phyloP scores from a whole-genome alignment of 805 yeast genomes.

The Candida khao-thaluensis region DNA sequence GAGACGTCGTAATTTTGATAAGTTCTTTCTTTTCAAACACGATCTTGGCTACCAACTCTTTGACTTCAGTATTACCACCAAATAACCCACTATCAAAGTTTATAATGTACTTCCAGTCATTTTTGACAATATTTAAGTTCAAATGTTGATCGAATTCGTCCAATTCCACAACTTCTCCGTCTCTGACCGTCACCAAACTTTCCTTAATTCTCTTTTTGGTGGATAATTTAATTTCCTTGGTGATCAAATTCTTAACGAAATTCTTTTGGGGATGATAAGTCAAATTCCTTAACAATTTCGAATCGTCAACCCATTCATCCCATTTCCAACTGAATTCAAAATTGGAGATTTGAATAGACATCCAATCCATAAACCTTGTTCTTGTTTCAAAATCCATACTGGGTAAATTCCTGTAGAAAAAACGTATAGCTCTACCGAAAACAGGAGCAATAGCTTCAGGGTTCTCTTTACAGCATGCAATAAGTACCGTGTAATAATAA shows the following conservation, averaged over 20 bases:
- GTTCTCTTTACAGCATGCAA: constrained; percentile 81
- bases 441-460: constrained; percentile 83
- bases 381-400: constrained; percentile 74
- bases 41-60: constrained; percentile 25
- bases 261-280: constrained; percentile 69
- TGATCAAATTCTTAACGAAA: constrained; percentile 74
- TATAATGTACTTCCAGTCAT: constrained; percentile 27
- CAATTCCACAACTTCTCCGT: constrained; percentile 31
- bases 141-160: constrained; percentile 42
- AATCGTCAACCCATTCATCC: constrained; percentile 84
- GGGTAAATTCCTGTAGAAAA: constrained; percentile 66
- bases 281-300: constrained; percentile 42
- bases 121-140: constrained; percentile 33
- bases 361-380: constrained; percentile 80
- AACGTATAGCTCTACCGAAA: constrained; percentile 87
- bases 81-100: constrained; percentile 37
- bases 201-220: constrained; percentile 68
- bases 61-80: constrained; percentile 30
- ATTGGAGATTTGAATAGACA: constrained; percentile 87
- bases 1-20: constrained; percentile 8
- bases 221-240: constrained; percentile 82
- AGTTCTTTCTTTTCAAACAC: constrained; percentile 23
- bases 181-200: constrained; percentile 50
- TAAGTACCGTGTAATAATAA: constrained; percentile 80
- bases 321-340: constrained; percentile 97